A percentile compares a stretch with the other conserved stretches of the same genome.
Conservation (phyloP, 23 red algal genomes). For the Chondrus crispus region DNA sequence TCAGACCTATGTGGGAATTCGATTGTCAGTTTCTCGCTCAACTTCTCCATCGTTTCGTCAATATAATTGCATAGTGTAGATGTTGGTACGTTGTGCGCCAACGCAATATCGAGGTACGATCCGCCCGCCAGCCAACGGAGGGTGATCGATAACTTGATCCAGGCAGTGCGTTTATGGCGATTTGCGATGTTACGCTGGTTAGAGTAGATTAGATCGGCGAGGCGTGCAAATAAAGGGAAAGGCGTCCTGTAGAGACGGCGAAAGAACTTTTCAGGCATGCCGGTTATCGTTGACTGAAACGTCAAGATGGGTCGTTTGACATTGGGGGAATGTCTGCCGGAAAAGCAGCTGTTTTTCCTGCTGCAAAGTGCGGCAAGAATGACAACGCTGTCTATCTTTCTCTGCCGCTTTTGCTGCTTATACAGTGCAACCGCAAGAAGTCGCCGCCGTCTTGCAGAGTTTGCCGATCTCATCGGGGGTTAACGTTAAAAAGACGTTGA, state of each 20-base stretch:
- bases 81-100: conserved; percentile 15
- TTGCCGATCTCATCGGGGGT: too few relatives aligned
- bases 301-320: too few relatives aligned
- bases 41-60: background rate
- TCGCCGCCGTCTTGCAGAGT: too few relatives aligned
- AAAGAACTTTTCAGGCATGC: too few relatives aligned
- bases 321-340: too few relatives aligned
- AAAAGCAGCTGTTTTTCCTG: too few relatives aligned
- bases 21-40: background rate
- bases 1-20: conserved; percentile 2
- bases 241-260: background rate
- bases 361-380: too few relatives aligned
- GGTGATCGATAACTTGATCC: background rate
- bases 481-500: too few relatives aligned
- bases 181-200: background rate
- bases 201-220: background rate
- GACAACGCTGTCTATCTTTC: too few relatives aligned
- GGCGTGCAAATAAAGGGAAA: background rate
- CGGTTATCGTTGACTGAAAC: too few relatives aligned
- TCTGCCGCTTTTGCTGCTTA: too few relatives aligned
- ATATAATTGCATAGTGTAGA: conserved; percentile 13
- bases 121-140: conserved; percentile 12
- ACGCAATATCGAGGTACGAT: conserved; percentile 15
- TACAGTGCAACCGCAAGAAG: too few relatives aligned
- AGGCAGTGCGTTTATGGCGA: background rate